Percentiles rank a stretch among this genome's conserved stretches.
Evolutionary conservation across 176 grass and related monocot genomes (phyloP).

Genomic region (Triticum monococcum): DNA sequence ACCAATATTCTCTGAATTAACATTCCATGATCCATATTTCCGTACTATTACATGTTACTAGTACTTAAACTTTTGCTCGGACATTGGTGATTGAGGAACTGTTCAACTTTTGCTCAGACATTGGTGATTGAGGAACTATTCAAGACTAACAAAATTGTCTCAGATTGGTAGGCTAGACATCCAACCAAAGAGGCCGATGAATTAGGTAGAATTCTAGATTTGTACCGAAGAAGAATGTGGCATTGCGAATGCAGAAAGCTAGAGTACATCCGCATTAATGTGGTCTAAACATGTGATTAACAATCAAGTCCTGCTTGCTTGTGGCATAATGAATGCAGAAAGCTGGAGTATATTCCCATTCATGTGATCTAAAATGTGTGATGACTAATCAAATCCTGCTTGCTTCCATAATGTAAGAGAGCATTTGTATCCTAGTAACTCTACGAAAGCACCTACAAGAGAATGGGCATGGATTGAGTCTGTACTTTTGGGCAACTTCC

Average conservation of each 20-base stretch:
- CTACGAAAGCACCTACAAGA: not conserved
- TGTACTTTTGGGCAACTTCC: conserved; percentile 80
- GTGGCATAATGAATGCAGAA: not conserved
- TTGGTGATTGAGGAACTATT: not conserved
- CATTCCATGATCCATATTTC: not conserved
- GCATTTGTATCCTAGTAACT: not conserved
- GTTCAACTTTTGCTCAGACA: not conserved
- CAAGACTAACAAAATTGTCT: not conserved
- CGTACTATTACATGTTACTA: not conserved
- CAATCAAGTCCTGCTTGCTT: not conserved
- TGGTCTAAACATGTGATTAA: not conserved
- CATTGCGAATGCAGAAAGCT: not conserved
- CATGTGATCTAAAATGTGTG: not conserved
- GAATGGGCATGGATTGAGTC: conserved; percentile 9
- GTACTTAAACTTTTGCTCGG: not conserved
- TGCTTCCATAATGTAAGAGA: not conserved
- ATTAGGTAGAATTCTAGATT: not conserved
- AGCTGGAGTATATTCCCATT: not conserved
- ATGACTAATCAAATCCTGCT: not conserved
- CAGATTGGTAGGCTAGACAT: conserved; percentile 4
- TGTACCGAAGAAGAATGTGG: not conserved
- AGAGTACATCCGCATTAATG: not conserved
- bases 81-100: not conserved
- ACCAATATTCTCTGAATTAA: not conserved
- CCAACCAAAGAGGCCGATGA: not conserved